Percentiles rank a stretch among this genome's conserved stretches.
These are phyloP conservation scores for Marasmius sp. DNA, from an alignment of 1,284 basidiomycete genomes.

Conservation along the genomic window DNA sequence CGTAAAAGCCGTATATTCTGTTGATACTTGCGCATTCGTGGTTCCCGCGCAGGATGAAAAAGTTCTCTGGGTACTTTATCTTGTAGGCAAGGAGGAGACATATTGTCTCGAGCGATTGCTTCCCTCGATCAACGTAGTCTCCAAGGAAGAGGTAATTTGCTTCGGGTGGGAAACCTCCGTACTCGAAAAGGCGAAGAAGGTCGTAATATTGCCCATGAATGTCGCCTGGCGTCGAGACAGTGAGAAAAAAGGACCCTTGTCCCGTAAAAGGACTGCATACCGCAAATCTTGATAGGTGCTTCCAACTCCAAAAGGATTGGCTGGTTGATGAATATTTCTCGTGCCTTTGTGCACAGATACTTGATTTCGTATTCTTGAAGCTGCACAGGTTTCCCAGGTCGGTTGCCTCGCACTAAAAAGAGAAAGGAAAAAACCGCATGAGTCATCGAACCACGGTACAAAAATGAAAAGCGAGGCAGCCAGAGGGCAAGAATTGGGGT, in stretches of 20 bases:
- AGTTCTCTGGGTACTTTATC: slow-evolving; percentile 99
- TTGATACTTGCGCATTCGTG: slow-evolving; percentile 96
- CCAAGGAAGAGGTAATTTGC: slow-evolving; percentile 96
- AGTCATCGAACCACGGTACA: background rate
- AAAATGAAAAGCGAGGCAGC: slow-evolving; percentile 15
- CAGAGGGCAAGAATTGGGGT: slow-evolving; percentile 12
- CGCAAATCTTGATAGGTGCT: slow-evolving; percentile 96
- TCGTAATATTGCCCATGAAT: slow-evolving; percentile 97
- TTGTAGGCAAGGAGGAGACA: slow-evolving; percentile 91
- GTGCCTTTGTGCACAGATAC: slow-evolving; percentile 91
- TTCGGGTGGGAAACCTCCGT: slow-evolving; percentile 94
- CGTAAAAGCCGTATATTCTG: slow-evolving; percentile 95
- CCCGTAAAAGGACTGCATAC: slow-evolving; percentile 48
- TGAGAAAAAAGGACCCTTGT: background rate
- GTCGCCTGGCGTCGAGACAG: slow-evolving; percentile 60
- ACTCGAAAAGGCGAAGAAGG: slow-evolving; percentile 90
- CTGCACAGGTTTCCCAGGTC: slow-evolving; percentile 92
- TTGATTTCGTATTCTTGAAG: slow-evolving; percentile 96
- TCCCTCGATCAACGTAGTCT: slow-evolving; percentile 94
- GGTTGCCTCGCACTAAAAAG: slow-evolving; percentile 81
- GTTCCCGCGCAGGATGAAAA: slow-evolving; percentile 93
- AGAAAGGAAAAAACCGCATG: background rate
- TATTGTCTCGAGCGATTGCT: slow-evolving; percentile 93
- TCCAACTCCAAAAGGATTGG: slow-evolving; percentile 93
- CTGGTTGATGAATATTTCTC: slow-evolving; percentile 96